Evolutionary conservation across 2,329 filamentous ascomycete genomes (phyloP), one percentile per base, ranked within the genome.

Genomic region (Sclerotinia minor): DNA sequence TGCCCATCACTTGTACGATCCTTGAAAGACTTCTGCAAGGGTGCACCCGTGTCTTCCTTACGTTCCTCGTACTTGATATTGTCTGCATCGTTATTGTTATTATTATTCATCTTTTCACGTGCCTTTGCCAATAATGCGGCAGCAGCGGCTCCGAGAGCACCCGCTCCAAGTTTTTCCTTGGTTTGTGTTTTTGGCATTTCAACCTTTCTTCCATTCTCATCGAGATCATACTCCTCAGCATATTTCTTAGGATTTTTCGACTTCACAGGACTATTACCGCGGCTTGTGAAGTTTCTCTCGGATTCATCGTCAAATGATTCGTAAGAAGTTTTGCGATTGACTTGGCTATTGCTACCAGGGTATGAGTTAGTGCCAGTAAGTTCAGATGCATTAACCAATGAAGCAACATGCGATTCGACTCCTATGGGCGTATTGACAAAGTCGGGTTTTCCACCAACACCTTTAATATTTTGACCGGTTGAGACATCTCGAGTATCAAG

Each of bases 331-430:
- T 74, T 72, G 17, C 76, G 73, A 60, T 75, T 72, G 47, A 70
- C 71, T 21, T 74, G 72, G 4, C 67, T 69, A 35, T 84, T 82
- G 70, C 84, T 81, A 24, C 72, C 76, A 38, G 80, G 81, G 32
- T 80, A 79, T 44, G 65, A 64, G n/a, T 81, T 82, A 17, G 87
- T 89, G 13, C 82, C 83, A 19, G 87, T 94, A 65, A 97, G 77
- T 17, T 89, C 85, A 0, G 92, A 94, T 24, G 93, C 92, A 73
- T 95, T 90, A 1, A 89, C 81, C 8, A 98, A 82, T 21, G 94
- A 97, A 9, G 94, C 94, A 15, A 98, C 94, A 13, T 91, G 91
- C 19, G 94, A 97, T 78, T 97, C 94, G 0, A 96, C 88, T 2
- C 86, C 92, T 45, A 88, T 76, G 2, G 86, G 87, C 1, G 87